A percentile compares a stretch with the other conserved stretches of the same genome.
These are phyloP conservation scores for Chalaropsis ovoidea DNA, from an alignment of 2,329 filamentous ascomycete species.

Conservation along the genomic window DNA sequence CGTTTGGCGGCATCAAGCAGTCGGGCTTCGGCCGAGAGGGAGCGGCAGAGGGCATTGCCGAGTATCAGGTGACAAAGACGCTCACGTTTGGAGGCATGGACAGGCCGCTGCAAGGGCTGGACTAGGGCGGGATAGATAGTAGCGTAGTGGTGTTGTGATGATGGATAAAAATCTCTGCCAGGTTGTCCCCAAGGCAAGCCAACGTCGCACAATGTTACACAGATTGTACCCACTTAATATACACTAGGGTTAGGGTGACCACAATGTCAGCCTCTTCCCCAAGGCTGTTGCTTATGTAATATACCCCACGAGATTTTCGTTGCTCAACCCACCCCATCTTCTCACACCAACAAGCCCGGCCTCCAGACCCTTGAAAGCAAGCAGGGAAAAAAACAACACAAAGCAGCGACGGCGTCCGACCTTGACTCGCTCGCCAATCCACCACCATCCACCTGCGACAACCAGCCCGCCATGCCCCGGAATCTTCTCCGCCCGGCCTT, in stretches of 20 bases:
- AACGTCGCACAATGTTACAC: not conserved
- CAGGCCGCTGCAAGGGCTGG: constrained; percentile 40
- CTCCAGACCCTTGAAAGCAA: not conserved
- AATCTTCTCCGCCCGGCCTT: constrained; percentile 25
- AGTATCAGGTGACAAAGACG: constrained; percentile 67
- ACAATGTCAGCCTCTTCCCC: constrained; percentile 14
- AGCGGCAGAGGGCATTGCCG: constrained; percentile 63
- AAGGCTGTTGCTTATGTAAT: constrained; percentile 24
- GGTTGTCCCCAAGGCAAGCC: no score
- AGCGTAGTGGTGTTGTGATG: no score
- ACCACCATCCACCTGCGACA: not conserved
- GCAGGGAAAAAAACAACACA: not conserved
- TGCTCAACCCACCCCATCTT: not conserved
- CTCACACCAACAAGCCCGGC: not conserved
- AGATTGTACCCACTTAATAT: not conserved
- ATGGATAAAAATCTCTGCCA: no score
- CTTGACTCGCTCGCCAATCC: constrained; percentile 1
- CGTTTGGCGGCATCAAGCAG: constrained; percentile 74
- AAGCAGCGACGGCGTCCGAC: constrained; percentile 1
- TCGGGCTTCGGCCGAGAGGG: constrained; percentile 74
- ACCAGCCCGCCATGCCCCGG: constrained; percentile 22
- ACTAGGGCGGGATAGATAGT: not conserved
- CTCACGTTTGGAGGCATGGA: constrained; percentile 45
- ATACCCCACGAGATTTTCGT: constrained; percentile 23
- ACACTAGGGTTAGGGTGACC: not conserved